Evolutionary conservation across 257 asterid species (phyloP), one percentile per base, ranked within the genome.

Genomic region (Gentiana macrophylla): DNA sequence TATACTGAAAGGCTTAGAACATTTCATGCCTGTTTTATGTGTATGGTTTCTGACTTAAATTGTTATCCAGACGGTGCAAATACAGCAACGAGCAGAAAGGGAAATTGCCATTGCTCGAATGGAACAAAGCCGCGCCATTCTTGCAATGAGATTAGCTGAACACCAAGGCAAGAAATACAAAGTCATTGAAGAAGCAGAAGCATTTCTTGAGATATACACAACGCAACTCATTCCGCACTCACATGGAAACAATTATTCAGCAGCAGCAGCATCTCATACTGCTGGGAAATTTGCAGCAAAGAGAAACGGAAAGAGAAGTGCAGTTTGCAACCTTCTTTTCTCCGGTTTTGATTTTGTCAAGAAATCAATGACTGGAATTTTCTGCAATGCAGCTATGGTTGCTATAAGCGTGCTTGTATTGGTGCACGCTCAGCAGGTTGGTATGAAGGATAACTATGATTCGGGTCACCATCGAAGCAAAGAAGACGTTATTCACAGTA

Each of bases 131-230:
- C 89, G 97, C 36, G 68, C 86, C 38, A 66, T 85, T 66, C 94
- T 92, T 62, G 95, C 97, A 43, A 77, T 85, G 94, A 77, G 94
- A 73, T 77, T 92, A 82, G 94, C 95, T n/a, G 97, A 86, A 56
- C 97, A 92, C 69, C 95, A 80, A 52, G 99, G 97, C 8, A 79
- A 85, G 80, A 86, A 80, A 52, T 86, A 78, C 79, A 80, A 84
- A 73, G 95, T 92, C 76, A 88, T 92, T 9, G 94, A 92, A 64
- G 97, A 92, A 71, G 97, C 99, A 52, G 86, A 70, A 43, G 90
- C 88, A 52, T 83, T 88, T 70, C 88, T 88, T 37, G 94, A 56
- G 91, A 84, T 66, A 94, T 88, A 13, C 66, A 67, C 56, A 86
- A 83, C 59, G 86, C 86, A 12, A 66, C 82, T 55, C 82, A 65